These are phyloP conservation scores for Crithidia sp. DNA, from an alignment of 208 protist species.

Conservation along the genomic window DNA sequence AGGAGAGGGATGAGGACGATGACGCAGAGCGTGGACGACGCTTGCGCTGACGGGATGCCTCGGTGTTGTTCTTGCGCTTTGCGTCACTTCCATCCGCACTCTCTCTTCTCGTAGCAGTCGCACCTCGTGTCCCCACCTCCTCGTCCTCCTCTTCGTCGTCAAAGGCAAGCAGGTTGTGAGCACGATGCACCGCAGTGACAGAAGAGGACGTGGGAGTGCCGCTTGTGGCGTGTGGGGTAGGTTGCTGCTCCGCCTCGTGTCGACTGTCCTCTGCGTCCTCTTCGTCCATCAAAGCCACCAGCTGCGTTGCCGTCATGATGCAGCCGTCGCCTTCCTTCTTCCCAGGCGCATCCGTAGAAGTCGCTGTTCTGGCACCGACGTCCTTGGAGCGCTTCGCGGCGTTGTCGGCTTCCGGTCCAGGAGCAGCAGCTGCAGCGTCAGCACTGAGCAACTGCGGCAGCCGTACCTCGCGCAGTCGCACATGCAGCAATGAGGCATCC, in stretches of 20 bases:
- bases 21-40: background rate
- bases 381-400: background rate
- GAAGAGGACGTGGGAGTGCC: no score
- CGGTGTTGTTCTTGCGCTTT: no score
- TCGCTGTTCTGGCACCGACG: background rate
- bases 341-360: background rate
- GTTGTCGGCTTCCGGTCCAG: background rate
- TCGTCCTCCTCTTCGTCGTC: no score
- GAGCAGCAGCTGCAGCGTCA: background rate
- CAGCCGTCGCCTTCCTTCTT: background rate
- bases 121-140: no score
- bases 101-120: no score
- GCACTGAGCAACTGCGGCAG: slow-evolving; percentile 1
- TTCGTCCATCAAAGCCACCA: slow-evolving; percentile 31
- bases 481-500: slow-evolving; percentile 60
- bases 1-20: no score
- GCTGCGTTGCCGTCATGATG: slow-evolving; percentile 32
- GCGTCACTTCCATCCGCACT: no score
- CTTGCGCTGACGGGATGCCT: background rate
- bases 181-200: no score
- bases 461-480: slow-evolving; percentile 59
- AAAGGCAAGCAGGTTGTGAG: no score
- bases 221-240: background rate
- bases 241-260: slow-evolving; percentile 4
- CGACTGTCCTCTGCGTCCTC: slow-evolving; percentile 32